phyloP scores from a whole-genome alignment of 768 basidiomycete species.

The Kwoniella pini region DNA sequence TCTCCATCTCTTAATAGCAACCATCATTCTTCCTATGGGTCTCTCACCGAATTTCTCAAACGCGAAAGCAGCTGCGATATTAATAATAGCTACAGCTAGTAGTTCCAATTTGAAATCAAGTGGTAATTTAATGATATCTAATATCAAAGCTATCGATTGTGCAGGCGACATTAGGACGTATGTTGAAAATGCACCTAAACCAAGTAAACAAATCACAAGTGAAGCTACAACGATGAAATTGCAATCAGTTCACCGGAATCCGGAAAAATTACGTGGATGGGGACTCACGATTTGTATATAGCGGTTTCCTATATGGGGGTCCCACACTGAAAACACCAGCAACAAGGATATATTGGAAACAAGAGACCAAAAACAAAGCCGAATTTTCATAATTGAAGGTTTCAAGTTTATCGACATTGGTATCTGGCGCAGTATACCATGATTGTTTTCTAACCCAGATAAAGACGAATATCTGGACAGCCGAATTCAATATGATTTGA shows the following conservation, averaged over 20 bases:
- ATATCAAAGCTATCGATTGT: conserved; percentile 61
- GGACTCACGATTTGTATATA: conserved; percentile 86
- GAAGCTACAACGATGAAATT: conserved; percentile 60
- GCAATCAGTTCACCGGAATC: background rate
- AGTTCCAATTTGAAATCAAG: conserved; percentile 68
- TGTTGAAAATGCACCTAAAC: conserved; percentile 71
- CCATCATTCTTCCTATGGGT: conserved; percentile 48
- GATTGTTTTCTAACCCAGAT: conserved; percentile 80
- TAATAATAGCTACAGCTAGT: conserved; percentile 67
- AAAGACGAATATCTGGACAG: conserved; percentile 81
- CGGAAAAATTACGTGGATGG: background rate
- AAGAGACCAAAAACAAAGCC: conserved; percentile 85
- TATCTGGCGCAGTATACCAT: conserved; percentile 80
- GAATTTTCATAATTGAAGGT: conserved; percentile 91
- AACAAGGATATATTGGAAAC: conserved; percentile 97
- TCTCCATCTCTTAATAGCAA: conserved; percentile 47
- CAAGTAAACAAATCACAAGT: conserved; percentile 74
- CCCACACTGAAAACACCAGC: conserved; percentile 98
- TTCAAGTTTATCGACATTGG: conserved; percentile 70
- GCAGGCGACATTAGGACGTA: conserved; percentile 76
- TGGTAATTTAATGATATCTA: conserved; percentile 78
- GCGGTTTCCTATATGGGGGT: conserved; percentile 89
- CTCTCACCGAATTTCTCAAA: conserved; percentile 64
- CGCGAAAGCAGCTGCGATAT: conserved; percentile 68
- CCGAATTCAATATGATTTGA: conserved; percentile 82